Evolutionary conservation across 1,139 yeast species (phyloP), one percentile per base, ranked within the genome.

Genomic region (Zygosaccharomyces sapae): DNA sequence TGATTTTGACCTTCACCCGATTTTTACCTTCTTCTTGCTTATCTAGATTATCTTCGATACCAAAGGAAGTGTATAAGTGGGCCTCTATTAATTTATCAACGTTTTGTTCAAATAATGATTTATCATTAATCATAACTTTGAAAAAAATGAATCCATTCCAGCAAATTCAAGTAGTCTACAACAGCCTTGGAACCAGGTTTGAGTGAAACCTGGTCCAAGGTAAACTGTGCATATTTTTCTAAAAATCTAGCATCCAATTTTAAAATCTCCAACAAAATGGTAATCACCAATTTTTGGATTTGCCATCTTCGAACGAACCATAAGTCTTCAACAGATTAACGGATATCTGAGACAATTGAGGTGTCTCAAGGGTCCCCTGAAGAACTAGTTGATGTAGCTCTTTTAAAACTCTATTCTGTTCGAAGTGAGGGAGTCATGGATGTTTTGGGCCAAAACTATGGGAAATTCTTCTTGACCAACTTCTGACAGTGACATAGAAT

Each of bases 281-380:
- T 54, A 29, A 68, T 52, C 4, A 77, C 75, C 44, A 68, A 65
- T 39, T 62, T 59, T 81, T 70, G 12, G 83, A 77, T 47, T 66
- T 66, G 6, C 68, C 54, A 57, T 81, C 85, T 52, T 71, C 76
- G 54, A 73, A 75, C 56, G 68, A 70, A 9, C 49, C 45, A 44
- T 50, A 62, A 20, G 82, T 77, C 44, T 68, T 67, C 49, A 78
- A 67, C 45, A 76, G 59, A 12, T 45, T 50, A n/a, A 48, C 29
- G 9, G 64, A 56, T 8, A 65, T 49, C 38, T 49, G 47, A 25
- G 48, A 44, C 31, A 61, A 49, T 54, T 60, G 65, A 12, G 54
- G 48, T 10, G 52, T 42, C 39, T 55, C 59, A 29, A 59, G 43
- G 5, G 48, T 50, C 34, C 54, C 55, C 39, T 43, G 41, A 35